Evolutionary conservation across 2,329 filamentous ascomycete species (phyloP), one percentile per base, ranked within the genome.

Genomic region (Alternaria viburni): DNA sequence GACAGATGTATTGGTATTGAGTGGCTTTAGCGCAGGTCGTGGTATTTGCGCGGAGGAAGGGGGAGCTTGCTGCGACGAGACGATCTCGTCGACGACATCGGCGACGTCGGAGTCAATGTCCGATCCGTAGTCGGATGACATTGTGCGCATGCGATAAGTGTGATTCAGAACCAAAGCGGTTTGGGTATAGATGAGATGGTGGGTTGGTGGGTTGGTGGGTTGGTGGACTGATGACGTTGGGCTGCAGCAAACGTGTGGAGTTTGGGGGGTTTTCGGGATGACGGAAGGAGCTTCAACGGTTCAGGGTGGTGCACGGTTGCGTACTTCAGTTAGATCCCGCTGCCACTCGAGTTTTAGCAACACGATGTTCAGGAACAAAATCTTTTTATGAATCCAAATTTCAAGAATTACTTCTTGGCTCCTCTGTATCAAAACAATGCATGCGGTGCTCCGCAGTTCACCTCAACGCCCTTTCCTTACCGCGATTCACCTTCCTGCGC

Each of bases 1-100:
- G 1, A 1, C n/a, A 3, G 36, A 1, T 0, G n/a, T 17, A 0
- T 17, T 41, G 1, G 15, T n/a, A 36, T 36, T 3, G 7, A 41
- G 36, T 10, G 36, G n/a, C 36, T 17, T 41, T 41, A 41, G n/a
- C 36, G 36, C 36, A 41, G 36, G 15, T 17, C 36, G 36, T 17
- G 36, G 36, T 0, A 41, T 1, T 41, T 41, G 36, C n/a, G 36
- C 36, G 5, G n/a, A 36, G 0, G 32, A 41, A 41, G 36, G 36
- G 36, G 36, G 36, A 41, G 36, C 36, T 41, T 41, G 36, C n/a
- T 41, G 36, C 36, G 36, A 41, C 15, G 15, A n/a, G 0, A 41
- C 36, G 3, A 41, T 41, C 15, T 41, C n/a, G 5, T 41, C n/a
- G 15, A 41, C 36, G 36, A 3, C 36, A 11, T 41, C 36, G 10